Evolutionary conservation across 306 rosid genomes (phyloP).

Genomic region (Adenanthera pavonina): DNA sequence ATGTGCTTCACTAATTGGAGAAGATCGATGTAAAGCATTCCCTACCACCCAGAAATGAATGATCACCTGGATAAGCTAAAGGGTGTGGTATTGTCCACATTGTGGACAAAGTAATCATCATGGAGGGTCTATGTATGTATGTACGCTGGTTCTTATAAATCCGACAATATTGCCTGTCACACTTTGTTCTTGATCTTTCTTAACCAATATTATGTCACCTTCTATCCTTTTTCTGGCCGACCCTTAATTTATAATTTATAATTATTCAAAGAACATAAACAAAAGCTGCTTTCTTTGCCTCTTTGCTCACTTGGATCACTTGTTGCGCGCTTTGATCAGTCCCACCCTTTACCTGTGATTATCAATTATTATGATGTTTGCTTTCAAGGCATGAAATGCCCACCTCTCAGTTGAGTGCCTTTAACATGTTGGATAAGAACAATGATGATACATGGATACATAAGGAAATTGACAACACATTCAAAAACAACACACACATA

Average conservation of each 20-base stretch:
- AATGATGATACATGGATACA: background rate
- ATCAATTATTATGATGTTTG: background rate
- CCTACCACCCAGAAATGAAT: background rate
- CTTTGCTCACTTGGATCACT: slow-evolving; percentile 7
- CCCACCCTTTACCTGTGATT: background rate
- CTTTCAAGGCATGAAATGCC: slow-evolving; percentile 5
- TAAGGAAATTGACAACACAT: background rate
- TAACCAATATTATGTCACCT: background rate
- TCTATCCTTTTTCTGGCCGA: background rate
- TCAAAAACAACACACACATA: background rate
- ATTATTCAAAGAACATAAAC: background rate
- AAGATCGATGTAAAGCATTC: background rate
- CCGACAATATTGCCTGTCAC: slow-evolving; percentile 4
- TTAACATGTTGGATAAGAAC: background rate
- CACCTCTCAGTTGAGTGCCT: background rate
- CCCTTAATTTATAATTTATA: background rate
- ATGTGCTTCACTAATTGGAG: background rate
- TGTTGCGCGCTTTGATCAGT: background rate
- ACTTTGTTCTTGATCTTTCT: background rate
- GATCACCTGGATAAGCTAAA: background rate
- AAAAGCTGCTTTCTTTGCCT: slow-evolving; percentile 21
- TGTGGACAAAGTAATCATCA: background rate
- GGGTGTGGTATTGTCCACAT: background rate
- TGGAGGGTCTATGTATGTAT: background rate
- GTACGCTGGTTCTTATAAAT: background rate